Evolutionary conservation across 495 filamentous ascomycete species (phyloP).

Genomic region (Bacidia gigantensis): DNA sequence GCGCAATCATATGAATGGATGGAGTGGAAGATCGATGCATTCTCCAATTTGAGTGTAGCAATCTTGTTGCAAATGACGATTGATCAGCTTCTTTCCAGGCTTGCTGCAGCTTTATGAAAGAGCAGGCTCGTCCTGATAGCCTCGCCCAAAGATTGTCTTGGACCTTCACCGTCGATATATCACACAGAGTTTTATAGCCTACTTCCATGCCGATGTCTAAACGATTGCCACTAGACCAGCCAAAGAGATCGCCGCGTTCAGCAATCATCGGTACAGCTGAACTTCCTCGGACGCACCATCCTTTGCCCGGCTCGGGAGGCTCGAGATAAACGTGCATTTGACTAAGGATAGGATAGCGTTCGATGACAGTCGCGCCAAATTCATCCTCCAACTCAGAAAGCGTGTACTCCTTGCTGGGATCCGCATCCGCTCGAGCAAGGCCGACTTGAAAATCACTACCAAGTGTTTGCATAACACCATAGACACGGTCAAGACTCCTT

Average conservation of each 20-base stretch:
- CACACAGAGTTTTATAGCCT: not conserved
- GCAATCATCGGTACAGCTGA: conserved; percentile 1
- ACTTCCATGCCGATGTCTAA: not conserved
- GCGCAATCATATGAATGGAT: conserved; percentile 3
- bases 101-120: not conserved
- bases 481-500: conserved; percentile 4
- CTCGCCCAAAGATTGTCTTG: not conserved
- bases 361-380: conserved; percentile 5
- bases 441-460: conserved; percentile 5
- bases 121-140: not conserved
- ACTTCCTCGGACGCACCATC: not conserved
- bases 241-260: conserved; percentile 1
- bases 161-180: not conserved
- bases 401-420: conserved; percentile 5
- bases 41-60: conserved; percentile 1
- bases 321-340: conserved; percentile 9
- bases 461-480: not conserved
- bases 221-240: not conserved
- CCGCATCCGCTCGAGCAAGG: conserved; percentile 3
- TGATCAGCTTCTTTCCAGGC: not conserved
- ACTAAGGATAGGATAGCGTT: conserved; percentile 7
- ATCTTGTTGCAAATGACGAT: not conserved
- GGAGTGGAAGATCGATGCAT: not conserved
- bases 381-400: conserved; percentile 3
- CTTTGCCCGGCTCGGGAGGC: conserved; percentile 1